These are phyloP conservation scores for Cyberlindnera lachancei DNA, from an alignment of 805 yeast genomes.

Conservation along the genomic window DNA sequence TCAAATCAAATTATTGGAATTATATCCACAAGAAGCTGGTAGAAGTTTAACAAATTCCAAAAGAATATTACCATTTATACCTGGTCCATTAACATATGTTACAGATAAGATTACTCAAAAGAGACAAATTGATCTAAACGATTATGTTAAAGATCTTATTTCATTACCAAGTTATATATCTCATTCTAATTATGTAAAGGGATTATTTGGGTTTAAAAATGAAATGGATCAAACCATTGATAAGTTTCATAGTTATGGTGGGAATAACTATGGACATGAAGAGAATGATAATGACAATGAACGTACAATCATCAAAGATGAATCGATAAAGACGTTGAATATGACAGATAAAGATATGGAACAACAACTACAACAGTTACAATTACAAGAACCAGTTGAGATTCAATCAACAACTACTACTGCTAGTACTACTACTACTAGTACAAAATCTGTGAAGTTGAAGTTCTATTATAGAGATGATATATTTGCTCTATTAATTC, in stretches of 20 bases:
- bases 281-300: constrained; percentile 18
- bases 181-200: constrained; percentile 56
- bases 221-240: constrained; percentile 24
- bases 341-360: background rate
- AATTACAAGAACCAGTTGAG: too few species aligned
- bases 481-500: constrained; percentile 63
- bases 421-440: constrained; percentile 3
- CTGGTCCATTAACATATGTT: constrained; percentile 91
- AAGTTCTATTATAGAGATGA: constrained; percentile 77
- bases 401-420: too few species aligned
- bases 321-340: constrained; percentile 16
- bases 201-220: constrained; percentile 54
- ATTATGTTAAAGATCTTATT: constrained; percentile 51
- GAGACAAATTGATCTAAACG: constrained; percentile 47
- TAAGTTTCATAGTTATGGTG: too few species aligned
- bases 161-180: constrained; percentile 73
- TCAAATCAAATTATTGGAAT: constrained; percentile 74
- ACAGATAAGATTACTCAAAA: constrained; percentile 63
- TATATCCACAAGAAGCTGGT: constrained; percentile 91
- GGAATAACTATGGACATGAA: background rate
- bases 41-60: constrained; percentile 59
- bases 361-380: too few species aligned
- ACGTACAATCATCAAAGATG: constrained; percentile 22
- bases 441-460: constrained; percentile 36
- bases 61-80: constrained; percentile 86